A percentile compares a stretch with the other conserved stretches of the same genome.
phyloP scores from a whole-genome alignment of 768 basidiomycete species.

The Lactarius deliciosus region DNA sequence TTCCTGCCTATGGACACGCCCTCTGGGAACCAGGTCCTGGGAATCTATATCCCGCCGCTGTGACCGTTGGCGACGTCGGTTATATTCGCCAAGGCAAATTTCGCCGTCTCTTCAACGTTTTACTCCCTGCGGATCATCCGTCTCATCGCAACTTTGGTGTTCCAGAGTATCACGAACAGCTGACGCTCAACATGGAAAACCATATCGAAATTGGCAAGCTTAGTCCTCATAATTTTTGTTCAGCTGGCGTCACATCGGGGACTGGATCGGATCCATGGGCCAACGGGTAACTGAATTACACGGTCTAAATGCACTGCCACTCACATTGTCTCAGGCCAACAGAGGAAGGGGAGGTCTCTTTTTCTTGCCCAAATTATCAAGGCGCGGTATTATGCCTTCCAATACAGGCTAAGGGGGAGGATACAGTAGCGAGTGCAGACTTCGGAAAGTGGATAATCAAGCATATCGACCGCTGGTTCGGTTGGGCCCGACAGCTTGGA shows the following conservation, averaged over 20 bases:
- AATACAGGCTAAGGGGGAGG: too few species aligned
- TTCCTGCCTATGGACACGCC: conserved; percentile 19
- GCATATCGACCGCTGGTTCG: too few species aligned
- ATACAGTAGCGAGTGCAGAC: too few species aligned
- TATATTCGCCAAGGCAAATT: conserved; percentile 28
- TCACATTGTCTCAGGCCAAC: too few species aligned
- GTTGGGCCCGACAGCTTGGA: too few species aligned
- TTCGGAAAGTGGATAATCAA: too few species aligned
- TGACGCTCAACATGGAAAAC: neutral
- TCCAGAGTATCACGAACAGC: conserved; percentile 16
- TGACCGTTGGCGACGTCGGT: conserved; percentile 31
- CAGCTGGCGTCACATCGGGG: neutral
- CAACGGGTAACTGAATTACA: too few species aligned
- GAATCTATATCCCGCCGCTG: conserved; percentile 3
- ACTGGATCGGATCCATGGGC: too few species aligned
- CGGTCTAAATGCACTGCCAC: too few species aligned
- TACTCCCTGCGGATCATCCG: conserved; percentile 15
- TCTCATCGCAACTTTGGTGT: conserved; percentile 11
- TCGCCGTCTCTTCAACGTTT: conserved; percentile 28
- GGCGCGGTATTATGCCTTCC: too few species aligned
- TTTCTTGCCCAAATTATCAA: neutral
- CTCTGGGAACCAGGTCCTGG: conserved; percentile 28
- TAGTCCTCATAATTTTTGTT: neutral
- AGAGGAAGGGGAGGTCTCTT: neutral
- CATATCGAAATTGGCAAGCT: conserved; percentile 4